Evolutionary conservation across 169 alveolate genomes (phyloP), one percentile per base, ranked within the genome.

Genomic region (Plasmodium sp.): DNA sequence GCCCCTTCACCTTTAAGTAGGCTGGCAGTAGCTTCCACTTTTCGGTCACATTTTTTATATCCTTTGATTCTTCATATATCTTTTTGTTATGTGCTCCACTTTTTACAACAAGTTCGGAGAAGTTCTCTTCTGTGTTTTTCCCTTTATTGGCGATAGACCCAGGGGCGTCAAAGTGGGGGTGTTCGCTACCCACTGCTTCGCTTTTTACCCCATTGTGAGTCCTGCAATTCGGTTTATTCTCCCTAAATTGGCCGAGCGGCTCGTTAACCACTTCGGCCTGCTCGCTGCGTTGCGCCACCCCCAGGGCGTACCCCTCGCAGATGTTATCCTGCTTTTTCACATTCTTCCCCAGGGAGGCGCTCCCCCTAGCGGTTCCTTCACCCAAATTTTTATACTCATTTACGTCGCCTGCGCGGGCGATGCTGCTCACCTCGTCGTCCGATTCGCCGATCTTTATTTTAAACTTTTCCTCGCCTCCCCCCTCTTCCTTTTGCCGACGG

Each of bases 1-100:
- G 93, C 1, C 99, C 99, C 81, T 98, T 96, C 58, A 98, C 96
- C 84, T 98, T 97, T 86, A 99, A 90, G 96, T 97, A 98, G 2
- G 98, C 98, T 31, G 99, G 99, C 39, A 98, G 92, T 51, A 98
- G 95, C 93, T 97, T 96, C 99, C 99, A 98, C 93, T 98, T 98
- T 79, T 98, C 99, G 67, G 95, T 98, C 43, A 95, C 88, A 39
- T 85, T 97, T 62, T 74, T 91, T 33, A 96, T 71, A 51, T 81
- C 72, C 83, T 80, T 58, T 1, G 94, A 88, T 31, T 80, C 72
- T 80, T 88, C 91, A 67, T 88, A 80, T 14, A 88, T 88, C n/a
- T 81, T 88, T 67, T 58, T 79, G 43, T 88, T 80, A 79, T 88
- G 94, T 36, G 3, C 51, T 14, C 72, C 62, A 67, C 73, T 80